Conservation (phyloP, 1,139 yeast genomes). For the Yamadazyma membranifaciens region DNA sequence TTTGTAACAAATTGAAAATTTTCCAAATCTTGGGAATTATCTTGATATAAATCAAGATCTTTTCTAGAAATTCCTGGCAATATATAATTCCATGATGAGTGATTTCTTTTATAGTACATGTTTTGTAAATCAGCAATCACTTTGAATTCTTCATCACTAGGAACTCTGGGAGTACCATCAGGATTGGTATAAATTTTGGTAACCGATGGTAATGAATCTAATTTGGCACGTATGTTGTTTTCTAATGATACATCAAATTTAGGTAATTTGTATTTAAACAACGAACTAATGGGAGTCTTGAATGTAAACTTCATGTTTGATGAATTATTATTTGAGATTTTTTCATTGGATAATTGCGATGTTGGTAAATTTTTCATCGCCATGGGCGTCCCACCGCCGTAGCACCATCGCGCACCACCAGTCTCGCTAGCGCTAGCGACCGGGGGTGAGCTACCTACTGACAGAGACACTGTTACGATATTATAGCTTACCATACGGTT, state of each 20-base stretch:
- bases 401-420: neutral
- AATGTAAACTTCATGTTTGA: slow-evolving; percentile 41
- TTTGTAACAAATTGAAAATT: slow-evolving; percentile 60
- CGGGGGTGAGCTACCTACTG: too few species aligned
- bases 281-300: slow-evolving; percentile 40
- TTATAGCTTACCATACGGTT: too few species aligned
- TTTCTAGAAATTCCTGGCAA: slow-evolving; percentile 53
- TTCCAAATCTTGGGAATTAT: slow-evolving; percentile 62
- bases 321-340: slow-evolving; percentile 15
- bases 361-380: slow-evolving; percentile 1
- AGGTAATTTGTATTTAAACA: slow-evolving; percentile 37
- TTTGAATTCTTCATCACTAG: slow-evolving; percentile 70
- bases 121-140: slow-evolving; percentile 71
- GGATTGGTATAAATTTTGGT: slow-evolving; percentile 67
- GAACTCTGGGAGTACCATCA: slow-evolving; percentile 75
- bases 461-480: too few species aligned
- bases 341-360: slow-evolving; percentile 18
- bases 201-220: slow-evolving; percentile 52
- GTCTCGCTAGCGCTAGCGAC: neutral
- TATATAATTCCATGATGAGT: slow-evolving; percentile 60
- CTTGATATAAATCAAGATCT: slow-evolving; percentile 57
- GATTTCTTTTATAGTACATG: slow-evolving; percentile 58
- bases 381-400: neutral
- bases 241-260: slow-evolving; percentile 44
- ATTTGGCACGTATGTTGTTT: slow-evolving; percentile 41